Evolutionary conservation across 2,329 filamentous ascomycete genomes (phyloP).

Genomic region (Curvularia spicifera): DNA sequence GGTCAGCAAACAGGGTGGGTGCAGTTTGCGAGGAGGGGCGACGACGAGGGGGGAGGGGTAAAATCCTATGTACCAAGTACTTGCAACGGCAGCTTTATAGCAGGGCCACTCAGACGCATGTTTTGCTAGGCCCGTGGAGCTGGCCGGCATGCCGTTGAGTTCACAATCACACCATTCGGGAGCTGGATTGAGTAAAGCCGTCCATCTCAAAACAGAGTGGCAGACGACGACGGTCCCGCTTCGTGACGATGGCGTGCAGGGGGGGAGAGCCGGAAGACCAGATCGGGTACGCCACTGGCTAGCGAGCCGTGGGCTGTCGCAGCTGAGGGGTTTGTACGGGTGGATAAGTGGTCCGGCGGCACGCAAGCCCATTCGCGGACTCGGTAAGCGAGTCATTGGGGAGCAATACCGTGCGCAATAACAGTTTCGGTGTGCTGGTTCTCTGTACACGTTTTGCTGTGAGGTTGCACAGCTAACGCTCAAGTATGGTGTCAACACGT

Average conservation of each 20-base stretch:
- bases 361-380: slow-evolving; percentile 27
- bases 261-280: slow-evolving; percentile 22
- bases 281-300: slow-evolving; percentile 21
- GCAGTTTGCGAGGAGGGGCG: slow-evolving; percentile 13
- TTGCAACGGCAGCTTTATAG: slow-evolving; percentile 22
- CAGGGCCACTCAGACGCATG: slow-evolving; percentile 17
- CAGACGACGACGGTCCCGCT: slow-evolving; percentile 12
- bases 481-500: background rate
- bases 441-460: slow-evolving; percentile 1
- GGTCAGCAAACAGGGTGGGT: too few species aligned
- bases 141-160: slow-evolving; percentile 29
- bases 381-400: slow-evolving; percentile 24
- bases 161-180: slow-evolving; percentile 19
- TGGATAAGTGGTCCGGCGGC: slow-evolving; percentile 26
- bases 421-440: slow-evolving; percentile 20
- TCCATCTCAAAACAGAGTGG: slow-evolving; percentile 15
- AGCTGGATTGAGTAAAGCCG: slow-evolving; percentile 10
- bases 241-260: slow-evolving; percentile 21
- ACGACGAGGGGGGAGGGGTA: slow-evolving; percentile 16
- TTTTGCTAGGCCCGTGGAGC: slow-evolving; percentile 24
- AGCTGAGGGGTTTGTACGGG: slow-evolving; percentile 25
- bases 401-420: slow-evolving; percentile 24
- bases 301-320: slow-evolving; percentile 29
- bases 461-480: background rate
- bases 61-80: slow-evolving; percentile 23